Evolutionary conservation across 306 rosid genomes (phyloP).

Genomic region (Geum urbanum): DNA sequence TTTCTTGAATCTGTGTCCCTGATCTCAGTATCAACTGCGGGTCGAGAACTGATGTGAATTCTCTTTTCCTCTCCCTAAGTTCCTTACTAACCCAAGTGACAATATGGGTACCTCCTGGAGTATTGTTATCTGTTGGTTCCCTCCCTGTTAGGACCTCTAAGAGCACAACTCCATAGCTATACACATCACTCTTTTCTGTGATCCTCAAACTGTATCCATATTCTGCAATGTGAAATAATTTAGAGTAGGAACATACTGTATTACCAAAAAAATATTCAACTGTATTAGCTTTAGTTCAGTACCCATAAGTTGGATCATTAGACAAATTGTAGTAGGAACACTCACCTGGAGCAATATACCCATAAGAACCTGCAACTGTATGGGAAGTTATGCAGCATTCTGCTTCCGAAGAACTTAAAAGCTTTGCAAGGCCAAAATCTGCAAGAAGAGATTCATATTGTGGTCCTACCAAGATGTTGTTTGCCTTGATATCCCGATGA

Average conservation of each 20-base stretch:
- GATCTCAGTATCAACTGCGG: conserved; percentile 60
- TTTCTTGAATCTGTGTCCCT: conserved; percentile 78
- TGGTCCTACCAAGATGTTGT: conserved; percentile 86
- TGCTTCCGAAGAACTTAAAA: conserved; percentile 48
- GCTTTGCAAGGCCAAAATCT: conserved; percentile 90
- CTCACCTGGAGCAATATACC: conserved; percentile 97
- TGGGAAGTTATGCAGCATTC: conserved; percentile 57
- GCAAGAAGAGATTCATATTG: conserved; percentile 82
- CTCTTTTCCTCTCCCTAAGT: conserved; percentile 54
- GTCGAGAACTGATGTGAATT: conserved; percentile 59
- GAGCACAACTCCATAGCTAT: conserved; percentile 85
- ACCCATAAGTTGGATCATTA: background rate
- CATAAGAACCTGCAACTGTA: conserved; percentile 84
- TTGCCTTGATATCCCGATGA: conserved; percentile 78
- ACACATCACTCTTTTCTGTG: conserved; percentile 95
- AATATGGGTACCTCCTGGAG: conserved; percentile 73
- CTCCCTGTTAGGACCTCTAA: conserved; percentile 78
- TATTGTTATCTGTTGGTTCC: conserved; percentile 64
- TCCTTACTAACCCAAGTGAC: conserved; percentile 69
- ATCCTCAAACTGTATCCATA: conserved; percentile 91
- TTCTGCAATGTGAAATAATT: conserved; percentile 46
- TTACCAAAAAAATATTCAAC: background rate
- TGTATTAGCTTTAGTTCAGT: background rate
- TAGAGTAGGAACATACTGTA: background rate
- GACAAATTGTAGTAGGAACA: conserved; percentile 21